phyloP scores from a whole-genome alignment of 164 flowering plant species.

The Amborella trichopoda region DNA sequence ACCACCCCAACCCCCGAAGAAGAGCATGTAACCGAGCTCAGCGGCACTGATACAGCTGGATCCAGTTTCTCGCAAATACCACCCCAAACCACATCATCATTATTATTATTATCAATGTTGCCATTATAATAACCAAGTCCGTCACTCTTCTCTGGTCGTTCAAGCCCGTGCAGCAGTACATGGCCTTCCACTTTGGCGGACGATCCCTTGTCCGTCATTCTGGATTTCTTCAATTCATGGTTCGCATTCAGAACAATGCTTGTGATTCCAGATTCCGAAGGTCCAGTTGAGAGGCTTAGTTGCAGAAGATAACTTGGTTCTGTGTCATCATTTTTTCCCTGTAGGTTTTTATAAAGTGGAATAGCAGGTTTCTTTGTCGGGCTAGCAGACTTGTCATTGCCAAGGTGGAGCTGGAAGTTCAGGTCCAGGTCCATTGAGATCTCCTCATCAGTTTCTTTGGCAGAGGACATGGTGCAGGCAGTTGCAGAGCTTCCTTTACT shows the following conservation, averaged over 20 bases:
- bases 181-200: background rate
- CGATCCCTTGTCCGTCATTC: background rate
- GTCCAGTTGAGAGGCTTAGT: constrained; percentile 62
- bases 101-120: background rate
- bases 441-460: constrained; percentile 77
- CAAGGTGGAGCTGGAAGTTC: constrained; percentile 69
- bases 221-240: background rate
- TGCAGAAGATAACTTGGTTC: constrained; percentile 51
- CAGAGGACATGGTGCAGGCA: constrained; percentile 71
- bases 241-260: constrained; percentile 13
- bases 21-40: constrained; percentile 72
- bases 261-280: constrained; percentile 69
- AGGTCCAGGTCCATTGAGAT: constrained; percentile 75
- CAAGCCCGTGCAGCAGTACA: background rate
- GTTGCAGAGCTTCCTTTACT: constrained; percentile 86
- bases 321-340: no score
- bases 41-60: constrained; percentile 40
- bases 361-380: constrained; percentile 19
- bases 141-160: background rate
- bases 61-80: no score
- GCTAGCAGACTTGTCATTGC: constrained; percentile 41
- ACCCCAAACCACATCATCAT: no score
- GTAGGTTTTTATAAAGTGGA: constrained; percentile 13
- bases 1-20: constrained; percentile 49
- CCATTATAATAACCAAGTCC: background rate